Evolutionary conservation across 1,284 basidiomycete genomes (phyloP).

Genomic region (Limonomyces culmigenus): DNA sequence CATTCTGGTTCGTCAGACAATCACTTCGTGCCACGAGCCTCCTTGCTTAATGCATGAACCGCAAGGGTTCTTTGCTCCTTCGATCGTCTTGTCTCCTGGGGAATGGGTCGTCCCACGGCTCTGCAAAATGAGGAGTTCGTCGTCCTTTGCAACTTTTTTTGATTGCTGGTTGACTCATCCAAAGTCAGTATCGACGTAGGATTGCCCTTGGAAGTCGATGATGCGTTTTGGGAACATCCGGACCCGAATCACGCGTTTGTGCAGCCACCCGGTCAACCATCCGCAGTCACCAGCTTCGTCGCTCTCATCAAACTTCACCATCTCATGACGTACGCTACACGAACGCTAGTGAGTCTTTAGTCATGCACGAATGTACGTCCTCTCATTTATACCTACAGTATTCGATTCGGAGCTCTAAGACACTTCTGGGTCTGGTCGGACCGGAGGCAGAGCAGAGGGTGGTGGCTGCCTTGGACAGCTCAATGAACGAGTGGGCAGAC

Average conservation of each 20-base stretch:
- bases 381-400: constrained; percentile 12
- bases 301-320: constrained; percentile 24
- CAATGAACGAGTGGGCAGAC: constrained; percentile 30
- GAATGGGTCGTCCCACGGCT: constrained; percentile 47
- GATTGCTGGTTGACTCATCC: neutral
- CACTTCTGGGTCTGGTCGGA: constrained; percentile 18
- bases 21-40: constrained; percentile 48
- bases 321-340: constrained; percentile 24
- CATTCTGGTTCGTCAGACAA: constrained; percentile 37
- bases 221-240: constrained; percentile 26
- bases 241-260: constrained; percentile 12
- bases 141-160: neutral
- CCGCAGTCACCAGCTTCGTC: constrained; percentile 21
- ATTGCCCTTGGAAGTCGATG: constrained; percentile 30
- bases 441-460: constrained; percentile 22
- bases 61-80: neutral
- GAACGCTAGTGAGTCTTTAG: constrained; percentile 19
- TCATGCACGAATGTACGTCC: neutral
- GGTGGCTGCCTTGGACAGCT: constrained; percentile 28
- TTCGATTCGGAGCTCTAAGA: constrained; percentile 24
- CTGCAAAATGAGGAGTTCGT: constrained; percentile 59
- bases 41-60: no score
- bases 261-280: constrained; percentile 18
- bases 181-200: constrained; percentile 24
- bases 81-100: neutral